Evolutionary conservation across 177 flowering plant genomes (phyloP).

Genomic region (Vitis hybrid): DNA sequence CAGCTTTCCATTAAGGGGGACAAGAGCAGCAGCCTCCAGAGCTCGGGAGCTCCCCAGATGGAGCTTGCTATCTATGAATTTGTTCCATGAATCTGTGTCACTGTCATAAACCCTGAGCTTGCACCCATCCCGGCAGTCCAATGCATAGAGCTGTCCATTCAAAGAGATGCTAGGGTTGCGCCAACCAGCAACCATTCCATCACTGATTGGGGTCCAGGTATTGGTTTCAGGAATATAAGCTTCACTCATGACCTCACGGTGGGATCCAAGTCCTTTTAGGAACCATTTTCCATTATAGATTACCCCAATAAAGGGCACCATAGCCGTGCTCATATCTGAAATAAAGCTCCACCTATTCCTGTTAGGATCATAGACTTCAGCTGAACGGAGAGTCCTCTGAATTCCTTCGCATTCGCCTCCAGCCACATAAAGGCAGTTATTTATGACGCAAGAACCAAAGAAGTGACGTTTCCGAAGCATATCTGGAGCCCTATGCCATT

Average conservation of each 20-base stretch:
- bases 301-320: conserved; percentile 96
- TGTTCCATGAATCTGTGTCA: conserved; percentile 79
- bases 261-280: conserved; percentile 81
- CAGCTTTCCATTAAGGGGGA: conserved; percentile 86
- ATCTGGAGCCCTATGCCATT: conserved; percentile 93
- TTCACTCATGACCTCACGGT: conserved; percentile 87
- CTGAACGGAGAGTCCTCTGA: conserved; percentile 84
- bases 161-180: conserved; percentile 86
- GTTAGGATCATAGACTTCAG: conserved; percentile 93
- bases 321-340: conserved; percentile 90
- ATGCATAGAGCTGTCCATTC: conserved; percentile 76
- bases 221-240: conserved; percentile 77
- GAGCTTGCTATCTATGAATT: conserved; percentile 78
- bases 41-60: conserved; percentile 88
- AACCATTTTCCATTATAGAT: conserved; percentile 87
- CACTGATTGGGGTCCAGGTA: conserved; percentile 63
- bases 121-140: conserved; percentile 96
- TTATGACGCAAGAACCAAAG: conserved; percentile 94
- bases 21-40: conserved; percentile 93
- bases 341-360: conserved; percentile 77
- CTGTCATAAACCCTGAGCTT: conserved; percentile 78
- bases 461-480: conserved; percentile 92
- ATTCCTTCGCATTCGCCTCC: conserved; percentile 97
- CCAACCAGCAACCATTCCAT: conserved; percentile 93
- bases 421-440: conserved; percentile 92